phyloP scores from a whole-genome alignment of 78 protist species.

The Dictyostelium firmibasis region DNA sequence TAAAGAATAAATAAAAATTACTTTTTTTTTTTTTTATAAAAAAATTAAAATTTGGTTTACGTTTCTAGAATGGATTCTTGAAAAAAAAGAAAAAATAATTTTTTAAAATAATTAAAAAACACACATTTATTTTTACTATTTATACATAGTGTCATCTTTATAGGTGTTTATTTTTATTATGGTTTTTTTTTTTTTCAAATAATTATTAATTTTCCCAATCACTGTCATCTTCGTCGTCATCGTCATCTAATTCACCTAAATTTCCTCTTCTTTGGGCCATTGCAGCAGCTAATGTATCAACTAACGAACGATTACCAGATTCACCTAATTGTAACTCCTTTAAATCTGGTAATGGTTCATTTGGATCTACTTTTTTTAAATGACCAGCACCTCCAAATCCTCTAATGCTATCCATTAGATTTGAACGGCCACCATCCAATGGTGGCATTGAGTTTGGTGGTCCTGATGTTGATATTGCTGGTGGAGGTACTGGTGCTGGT shows the following conservation, averaged over 20 bases:
- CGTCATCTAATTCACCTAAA: slow-evolving; percentile 24
- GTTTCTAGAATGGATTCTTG: too few relatives aligned
- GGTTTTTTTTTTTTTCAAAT: neutral
- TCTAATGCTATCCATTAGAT: slow-evolving; percentile 27
- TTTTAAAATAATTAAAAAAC: too few relatives aligned
- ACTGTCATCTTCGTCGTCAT: neutral
- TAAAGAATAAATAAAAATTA: too few relatives aligned
- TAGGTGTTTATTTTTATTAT: neutral
- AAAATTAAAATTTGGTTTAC: too few relatives aligned
- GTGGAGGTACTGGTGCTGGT: neutral
- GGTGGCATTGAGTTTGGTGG: neutral
- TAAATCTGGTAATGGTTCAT: slow-evolving; percentile 26
- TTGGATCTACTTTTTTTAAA: slow-evolving; percentile 29
- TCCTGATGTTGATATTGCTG: neutral
- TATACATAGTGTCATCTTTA: too few relatives aligned
- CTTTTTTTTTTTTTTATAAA: too few relatives aligned
- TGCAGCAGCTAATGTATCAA: slow-evolving; percentile 41
- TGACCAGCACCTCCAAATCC: neutral
- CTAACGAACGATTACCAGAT: slow-evolving; percentile 18
- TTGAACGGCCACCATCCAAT: neutral
- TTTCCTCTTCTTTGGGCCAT: slow-evolving; percentile 38
- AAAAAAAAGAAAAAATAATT: too few relatives aligned
- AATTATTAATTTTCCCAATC: slow-evolving; percentile 47
- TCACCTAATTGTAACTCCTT: slow-evolving; percentile 40
- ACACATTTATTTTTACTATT: too few relatives aligned